phyloP scores from a whole-genome alignment of 345 rosid species.

The Syzygium jambos region DNA sequence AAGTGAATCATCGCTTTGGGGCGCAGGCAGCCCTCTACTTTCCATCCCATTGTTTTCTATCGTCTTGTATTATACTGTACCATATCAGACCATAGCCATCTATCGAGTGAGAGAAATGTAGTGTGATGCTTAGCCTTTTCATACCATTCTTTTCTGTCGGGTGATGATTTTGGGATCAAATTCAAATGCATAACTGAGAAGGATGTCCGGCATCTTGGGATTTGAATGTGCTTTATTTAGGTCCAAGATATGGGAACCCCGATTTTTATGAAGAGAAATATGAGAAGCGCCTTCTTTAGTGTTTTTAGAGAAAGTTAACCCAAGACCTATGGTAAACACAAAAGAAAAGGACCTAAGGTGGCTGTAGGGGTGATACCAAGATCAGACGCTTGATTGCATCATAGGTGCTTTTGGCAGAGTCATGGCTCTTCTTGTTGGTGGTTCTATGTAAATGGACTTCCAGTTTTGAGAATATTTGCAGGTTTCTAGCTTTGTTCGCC shows the following conservation, averaged over 20 bases:
- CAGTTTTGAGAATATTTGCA: neutral
- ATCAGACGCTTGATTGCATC: neutral
- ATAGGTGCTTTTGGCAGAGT: neutral
- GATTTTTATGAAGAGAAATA: neutral
- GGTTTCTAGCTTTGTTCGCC: neutral
- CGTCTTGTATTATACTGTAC: neutral
- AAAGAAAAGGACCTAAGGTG: neutral
- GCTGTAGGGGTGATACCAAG: neutral
- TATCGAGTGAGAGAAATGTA: neutral
- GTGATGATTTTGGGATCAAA: neutral
- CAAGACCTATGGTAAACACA: neutral
- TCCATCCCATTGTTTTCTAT: neutral
- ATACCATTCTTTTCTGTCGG: neutral
- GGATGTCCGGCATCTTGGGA: neutral
- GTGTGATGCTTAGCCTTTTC: neutral
- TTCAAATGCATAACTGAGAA: neutral
- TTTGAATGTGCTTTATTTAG: neutral
- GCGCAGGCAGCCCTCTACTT: slow-evolving; percentile 8
- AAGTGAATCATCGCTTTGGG: slow-evolving; percentile 4
- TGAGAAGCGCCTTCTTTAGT: neutral
- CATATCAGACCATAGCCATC: neutral
- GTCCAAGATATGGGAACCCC: neutral
- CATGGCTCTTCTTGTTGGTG: neutral
- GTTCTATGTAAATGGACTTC: neutral
- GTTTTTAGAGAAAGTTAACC: neutral